Conservation (phyloP, 768 basidiomycete genomes). For the Kwoniella sp. region DNA sequence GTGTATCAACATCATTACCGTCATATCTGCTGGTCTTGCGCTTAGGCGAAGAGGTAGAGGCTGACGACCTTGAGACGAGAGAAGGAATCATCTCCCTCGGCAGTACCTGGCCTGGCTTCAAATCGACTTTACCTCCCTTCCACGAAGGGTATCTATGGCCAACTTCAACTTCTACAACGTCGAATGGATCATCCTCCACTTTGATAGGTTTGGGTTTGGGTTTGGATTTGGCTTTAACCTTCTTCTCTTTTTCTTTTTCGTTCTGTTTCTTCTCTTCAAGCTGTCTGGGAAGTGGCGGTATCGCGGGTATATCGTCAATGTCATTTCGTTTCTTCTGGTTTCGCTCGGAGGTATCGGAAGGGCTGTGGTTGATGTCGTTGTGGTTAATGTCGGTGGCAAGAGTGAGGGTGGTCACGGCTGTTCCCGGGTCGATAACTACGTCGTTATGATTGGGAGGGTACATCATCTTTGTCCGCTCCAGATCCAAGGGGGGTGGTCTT, state of each 20-base stretch:
- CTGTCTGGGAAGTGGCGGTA: not conserved
- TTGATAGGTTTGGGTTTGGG: not conserved
- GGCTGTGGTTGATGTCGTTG: not conserved
- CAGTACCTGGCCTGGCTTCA: constrained; percentile 43
- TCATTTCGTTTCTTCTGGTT: not conserved
- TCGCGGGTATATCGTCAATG: not conserved
- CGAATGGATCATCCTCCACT: constrained; percentile 39
- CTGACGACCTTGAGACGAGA: constrained; percentile 7
- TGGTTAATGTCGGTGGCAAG: not conserved
- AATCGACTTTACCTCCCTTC: constrained; percentile 46
- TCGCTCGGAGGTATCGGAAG: no score
- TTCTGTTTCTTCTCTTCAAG: constrained; percentile 13
- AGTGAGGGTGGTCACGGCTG: constrained; percentile 6
- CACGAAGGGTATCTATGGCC: constrained; percentile 49
- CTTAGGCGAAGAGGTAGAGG: not conserved
- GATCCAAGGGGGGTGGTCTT: constrained; percentile 29
- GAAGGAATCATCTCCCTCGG: constrained; percentile 25
- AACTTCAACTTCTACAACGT: constrained; percentile 37
- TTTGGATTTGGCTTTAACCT: no score
- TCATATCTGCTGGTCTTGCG: not conserved
- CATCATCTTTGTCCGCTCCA: constrained; percentile 18
- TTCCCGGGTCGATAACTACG: constrained; percentile 16
- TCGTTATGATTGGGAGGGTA: constrained; percentile 22
- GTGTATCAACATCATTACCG: constrained; percentile 1
- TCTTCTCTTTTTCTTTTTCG: constrained; percentile 16